Evolutionary conservation across 2,329 filamentous ascomycete genomes (phyloP), one percentile per base, ranked within the genome.

Genomic region (Stromatinia cepivora): DNA sequence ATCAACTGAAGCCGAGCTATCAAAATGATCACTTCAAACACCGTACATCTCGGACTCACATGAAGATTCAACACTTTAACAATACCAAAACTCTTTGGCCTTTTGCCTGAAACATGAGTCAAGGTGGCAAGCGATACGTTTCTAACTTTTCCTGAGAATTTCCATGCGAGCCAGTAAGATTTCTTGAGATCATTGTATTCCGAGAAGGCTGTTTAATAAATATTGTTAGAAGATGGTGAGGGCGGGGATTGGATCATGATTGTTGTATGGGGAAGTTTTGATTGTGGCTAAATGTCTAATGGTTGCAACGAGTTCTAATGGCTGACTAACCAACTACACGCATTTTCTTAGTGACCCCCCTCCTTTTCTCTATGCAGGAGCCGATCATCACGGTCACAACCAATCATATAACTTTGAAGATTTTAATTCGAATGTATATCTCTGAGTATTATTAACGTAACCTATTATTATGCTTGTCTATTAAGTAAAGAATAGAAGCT

Each of bases 11-110:
- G 11, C 17, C 20, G 11, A 36, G 7, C 28, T 15, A 13, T 25
- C 45, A 62, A 15, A 22, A 31, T 48, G 15, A 34, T 66, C 63
- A n/a, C 25, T 61, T 20, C 39, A 28, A 28, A 2, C 34, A 34
- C n/a, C 10, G 4, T 34, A n/a, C 11, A 20, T 31, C 63, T 66
- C 52, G 63, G 63, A n/a, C 25, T 57, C 63, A 66, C 63, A 66
- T 66, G 63, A 52, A 31, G 5, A n/a, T 34, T 48, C 34, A 28
- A 62, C 42, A 46, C 58, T 36, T 62, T 62, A 28, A 62, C 42
- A 34, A 13, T 10, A 34, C 10, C 42, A 62, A 62, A 62, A 62
- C 42, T 62, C 28, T 48, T 62, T 34, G 58, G 20, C 31, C 34
- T 48, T 46, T 48, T 31, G 34, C 42, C 42, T 48, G 58, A 62